These are phyloP conservation scores for Vanderwaltozyma polyspora DNA, from an alignment of 805 yeast species.

Conservation along the genomic window DNA sequence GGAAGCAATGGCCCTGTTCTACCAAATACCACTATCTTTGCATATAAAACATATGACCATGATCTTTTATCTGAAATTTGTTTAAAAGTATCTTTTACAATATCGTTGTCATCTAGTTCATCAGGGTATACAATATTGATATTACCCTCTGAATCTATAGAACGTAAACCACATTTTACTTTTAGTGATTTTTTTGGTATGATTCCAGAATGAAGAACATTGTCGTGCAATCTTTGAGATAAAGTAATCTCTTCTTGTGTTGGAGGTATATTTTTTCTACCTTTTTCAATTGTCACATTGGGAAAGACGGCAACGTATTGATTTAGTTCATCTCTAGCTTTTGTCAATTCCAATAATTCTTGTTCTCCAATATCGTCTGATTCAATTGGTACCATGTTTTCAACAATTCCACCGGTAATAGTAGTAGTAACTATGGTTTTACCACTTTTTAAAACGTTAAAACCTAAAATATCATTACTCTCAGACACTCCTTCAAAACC, in stretches of 20 bases:
- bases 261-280: conserved; percentile 61
- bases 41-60: conserved; percentile 53
- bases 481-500: conserved; percentile 25
- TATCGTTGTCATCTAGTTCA: conserved; percentile 23
- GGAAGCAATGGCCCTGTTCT: conserved; percentile 78
- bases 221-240: conserved; percentile 54
- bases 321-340: conserved; percentile 16
- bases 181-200: conserved; percentile 40
- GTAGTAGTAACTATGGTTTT: conserved; percentile 64
- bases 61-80: conserved; percentile 26
- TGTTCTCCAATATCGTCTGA: conserved; percentile 33
- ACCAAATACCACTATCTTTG: conserved; percentile 65
- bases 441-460: conserved; percentile 59
- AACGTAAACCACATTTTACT: conserved; percentile 33
- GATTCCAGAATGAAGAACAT: conserved; percentile 45
- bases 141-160: conserved; percentile 39
- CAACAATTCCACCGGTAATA: conserved; percentile 56
- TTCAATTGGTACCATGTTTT: conserved; percentile 36
- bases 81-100: conserved; percentile 12
- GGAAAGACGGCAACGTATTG: conserved; percentile 47
- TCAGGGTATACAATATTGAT: conserved; percentile 38
- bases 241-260: conserved; percentile 75
- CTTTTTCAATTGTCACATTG: conserved; percentile 64
- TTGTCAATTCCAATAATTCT: conserved; percentile 13
- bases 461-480: conserved; percentile 40